phyloP scores from a whole-genome alignment of 257 asterid species.

The Linderniella brevidens region DNA sequence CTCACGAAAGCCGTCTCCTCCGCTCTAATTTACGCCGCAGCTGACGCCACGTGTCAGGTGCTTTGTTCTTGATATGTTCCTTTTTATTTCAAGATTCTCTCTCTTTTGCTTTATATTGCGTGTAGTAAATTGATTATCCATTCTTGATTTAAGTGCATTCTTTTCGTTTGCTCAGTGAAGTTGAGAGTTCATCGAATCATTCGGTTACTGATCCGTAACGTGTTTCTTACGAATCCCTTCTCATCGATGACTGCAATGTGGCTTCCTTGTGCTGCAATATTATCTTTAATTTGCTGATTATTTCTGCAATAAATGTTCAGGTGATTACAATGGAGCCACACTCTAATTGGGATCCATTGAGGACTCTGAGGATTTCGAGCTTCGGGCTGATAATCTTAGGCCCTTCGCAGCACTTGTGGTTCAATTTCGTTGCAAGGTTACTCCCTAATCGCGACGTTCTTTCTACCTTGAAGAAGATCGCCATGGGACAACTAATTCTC shows the following conservation, averaged over 20 bases:
- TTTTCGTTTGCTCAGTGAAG: no score
- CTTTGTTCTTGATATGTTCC: constrained; percentile 1
- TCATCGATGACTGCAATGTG: no score
- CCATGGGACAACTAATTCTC: constrained; percentile 49
- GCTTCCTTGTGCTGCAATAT: no score
- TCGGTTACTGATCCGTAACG: no score
- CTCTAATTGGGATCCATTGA: constrained; percentile 31
- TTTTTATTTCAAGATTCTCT: neutral
- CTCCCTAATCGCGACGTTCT: constrained; percentile 51
- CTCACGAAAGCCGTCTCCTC: constrained; percentile 53
- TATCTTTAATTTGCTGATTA: no score
- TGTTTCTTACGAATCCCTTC: no score
- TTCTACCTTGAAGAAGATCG: constrained; percentile 57
- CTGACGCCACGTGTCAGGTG: constrained; percentile 79
- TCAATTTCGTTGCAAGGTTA: constrained; percentile 39
- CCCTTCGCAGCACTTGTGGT: constrained; percentile 69
- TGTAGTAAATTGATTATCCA: neutral
- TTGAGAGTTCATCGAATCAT: no score
- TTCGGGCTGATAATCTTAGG: constrained; percentile 71
- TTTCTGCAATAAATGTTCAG: constrained; percentile 31
- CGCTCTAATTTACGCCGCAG: constrained; percentile 53
- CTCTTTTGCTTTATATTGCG: neutral
- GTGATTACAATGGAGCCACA: constrained; percentile 39
- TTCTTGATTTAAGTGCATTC: no score
- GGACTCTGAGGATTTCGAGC: constrained; percentile 63